A percentile compares a stretch with the other conserved stretches of the same genome.
Evolutionary conservation across 1,139 yeast species (phyloP).

Genomic region (Hemisphaericaspora xylanilytica): DNA sequence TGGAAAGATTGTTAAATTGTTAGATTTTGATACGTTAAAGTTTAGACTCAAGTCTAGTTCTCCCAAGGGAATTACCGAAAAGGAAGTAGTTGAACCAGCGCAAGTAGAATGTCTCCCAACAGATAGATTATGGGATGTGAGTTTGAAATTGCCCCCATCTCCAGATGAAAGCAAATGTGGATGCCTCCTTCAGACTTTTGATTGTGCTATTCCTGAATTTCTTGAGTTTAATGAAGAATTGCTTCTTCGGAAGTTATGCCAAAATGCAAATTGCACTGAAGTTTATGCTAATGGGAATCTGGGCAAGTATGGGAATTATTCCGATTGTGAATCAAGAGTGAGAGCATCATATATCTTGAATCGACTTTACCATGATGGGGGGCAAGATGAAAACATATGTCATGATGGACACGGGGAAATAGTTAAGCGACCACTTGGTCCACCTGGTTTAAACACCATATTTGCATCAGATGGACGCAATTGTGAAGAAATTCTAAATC

Average conservation of each 20-base stretch:
- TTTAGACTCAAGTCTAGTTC: constrained; percentile 29
- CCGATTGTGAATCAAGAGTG: constrained; percentile 53
- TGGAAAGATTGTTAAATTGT: constrained; percentile 34
- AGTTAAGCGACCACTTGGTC: constrained; percentile 23
- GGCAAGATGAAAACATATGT: constrained; percentile 30
- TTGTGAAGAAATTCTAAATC: constrained; percentile 16
- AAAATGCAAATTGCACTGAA: constrained; percentile 49
- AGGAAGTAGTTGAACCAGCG: constrained; percentile 3
- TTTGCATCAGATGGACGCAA: constrained; percentile 29
- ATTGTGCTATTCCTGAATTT: constrained; percentile 47
- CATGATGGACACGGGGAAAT: constrained; percentile 39
- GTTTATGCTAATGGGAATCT: constrained; percentile 45
- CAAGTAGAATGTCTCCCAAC: constrained; percentile 7
- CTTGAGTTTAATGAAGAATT: constrained; percentile 27
- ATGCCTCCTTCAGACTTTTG: constrained; percentile 50
- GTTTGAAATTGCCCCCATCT: constrained; percentile 46
- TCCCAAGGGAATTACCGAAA: constrained; percentile 22
- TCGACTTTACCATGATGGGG: constrained; percentile 37
- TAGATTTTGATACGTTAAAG: constrained; percentile 42
- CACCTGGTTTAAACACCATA: constrained; percentile 19
- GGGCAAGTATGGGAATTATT: constrained; percentile 57
- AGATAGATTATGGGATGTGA: constrained; percentile 40
- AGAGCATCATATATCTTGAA: constrained; percentile 54
- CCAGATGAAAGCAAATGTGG: constrained; percentile 57
- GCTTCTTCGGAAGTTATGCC: constrained; percentile 48